A percentile compares a stretch with the other conserved stretches of the same genome.
These are phyloP conservation scores for Clonostachys sp. DNA, from an alignment of 2,329 filamentous ascomycete species.

Conservation along the genomic window DNA sequence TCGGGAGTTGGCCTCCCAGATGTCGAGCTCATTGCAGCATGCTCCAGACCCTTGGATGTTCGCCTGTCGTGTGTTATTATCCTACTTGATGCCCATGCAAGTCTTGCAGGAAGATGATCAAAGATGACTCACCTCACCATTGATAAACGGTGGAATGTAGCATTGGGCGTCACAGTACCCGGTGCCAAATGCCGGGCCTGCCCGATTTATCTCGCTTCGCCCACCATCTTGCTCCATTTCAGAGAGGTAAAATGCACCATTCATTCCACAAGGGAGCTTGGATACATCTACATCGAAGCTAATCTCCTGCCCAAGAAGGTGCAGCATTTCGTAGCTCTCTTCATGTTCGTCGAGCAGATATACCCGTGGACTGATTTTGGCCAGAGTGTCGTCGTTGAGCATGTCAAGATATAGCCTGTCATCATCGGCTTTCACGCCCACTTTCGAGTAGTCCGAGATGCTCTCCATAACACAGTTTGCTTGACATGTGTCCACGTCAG, in stretches of 20 bases:
- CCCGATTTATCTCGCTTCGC: constrained; percentile 45
- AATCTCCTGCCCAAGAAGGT: constrained; percentile 57
- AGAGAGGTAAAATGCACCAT: constrained; percentile 60
- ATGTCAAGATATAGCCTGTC: constrained; percentile 19
- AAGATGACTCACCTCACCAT: constrained; percentile 32
- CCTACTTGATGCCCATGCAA: background rate
- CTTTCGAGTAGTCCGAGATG: constrained; percentile 36
- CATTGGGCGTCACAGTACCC: constrained; percentile 63
- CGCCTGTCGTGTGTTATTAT: constrained; percentile 10
- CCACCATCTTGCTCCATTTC: constrained; percentile 56
- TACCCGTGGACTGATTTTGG: constrained; percentile 35
- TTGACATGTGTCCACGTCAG: constrained; percentile 42
- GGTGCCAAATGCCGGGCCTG: constrained; percentile 55
- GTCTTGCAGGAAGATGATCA: background rate
- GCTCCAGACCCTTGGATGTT: constrained; percentile 36
- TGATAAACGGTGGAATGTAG: constrained; percentile 43
- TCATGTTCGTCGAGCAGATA: constrained; percentile 53
- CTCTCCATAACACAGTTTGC: constrained; percentile 49
- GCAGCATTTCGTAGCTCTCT: constrained; percentile 54
- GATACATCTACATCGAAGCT: constrained; percentile 64
- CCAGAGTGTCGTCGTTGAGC: constrained; percentile 14
- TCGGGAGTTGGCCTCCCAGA: constrained; percentile 47
- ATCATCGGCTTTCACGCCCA: constrained; percentile 24
- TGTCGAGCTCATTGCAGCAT: constrained; percentile 52
- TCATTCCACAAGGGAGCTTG: constrained; percentile 61